Evolutionary conservation across 2,329 filamentous ascomycete genomes (phyloP).

Genomic region (Penicillium expansum): DNA sequence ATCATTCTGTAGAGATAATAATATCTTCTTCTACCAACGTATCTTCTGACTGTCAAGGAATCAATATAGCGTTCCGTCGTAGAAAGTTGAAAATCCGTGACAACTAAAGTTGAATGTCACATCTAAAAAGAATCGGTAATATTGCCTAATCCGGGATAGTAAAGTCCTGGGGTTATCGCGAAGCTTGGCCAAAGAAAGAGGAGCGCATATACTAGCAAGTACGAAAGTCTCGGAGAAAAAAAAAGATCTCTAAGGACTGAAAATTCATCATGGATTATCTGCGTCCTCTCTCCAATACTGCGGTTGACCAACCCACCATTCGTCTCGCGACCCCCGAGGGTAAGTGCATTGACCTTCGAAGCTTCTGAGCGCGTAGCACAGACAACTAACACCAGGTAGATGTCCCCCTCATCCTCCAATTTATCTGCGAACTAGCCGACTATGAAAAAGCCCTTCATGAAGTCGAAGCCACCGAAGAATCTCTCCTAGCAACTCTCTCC

Average conservation of each 20-base stretch:
- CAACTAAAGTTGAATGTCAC: neutral
- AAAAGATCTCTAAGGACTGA: neutral
- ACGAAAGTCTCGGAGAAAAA: neutral
- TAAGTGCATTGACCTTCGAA: conserved; percentile 15
- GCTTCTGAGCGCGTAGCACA: neutral
- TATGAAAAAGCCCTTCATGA: conserved; percentile 76
- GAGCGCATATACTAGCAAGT: neutral
- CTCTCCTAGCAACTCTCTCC: conserved; percentile 71
- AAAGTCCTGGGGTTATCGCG: neutral
- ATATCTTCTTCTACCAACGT: neutral
- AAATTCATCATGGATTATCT: conserved; percentile 1
- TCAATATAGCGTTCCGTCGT: neutral
- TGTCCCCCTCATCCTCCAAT: conserved; percentile 71
- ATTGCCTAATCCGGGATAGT: conserved; percentile 3
- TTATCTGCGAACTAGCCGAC: conserved; percentile 81
- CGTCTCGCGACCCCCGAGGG: conserved; percentile 43
- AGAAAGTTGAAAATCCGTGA: neutral
- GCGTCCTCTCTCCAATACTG: conserved; percentile 15
- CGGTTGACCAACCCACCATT: conserved; percentile 39
- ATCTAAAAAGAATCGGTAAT: neutral
- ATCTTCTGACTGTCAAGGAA: neutral
- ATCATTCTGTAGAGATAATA: conserved; percentile 1
- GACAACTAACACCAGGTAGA: conserved; percentile 53
- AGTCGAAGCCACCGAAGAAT: conserved; percentile 75
- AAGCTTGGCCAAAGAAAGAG: neutral